phyloP scores from a whole-genome alignment of 2,329 filamentous ascomycete genomes.

The Nigrospora oryzae region DNA sequence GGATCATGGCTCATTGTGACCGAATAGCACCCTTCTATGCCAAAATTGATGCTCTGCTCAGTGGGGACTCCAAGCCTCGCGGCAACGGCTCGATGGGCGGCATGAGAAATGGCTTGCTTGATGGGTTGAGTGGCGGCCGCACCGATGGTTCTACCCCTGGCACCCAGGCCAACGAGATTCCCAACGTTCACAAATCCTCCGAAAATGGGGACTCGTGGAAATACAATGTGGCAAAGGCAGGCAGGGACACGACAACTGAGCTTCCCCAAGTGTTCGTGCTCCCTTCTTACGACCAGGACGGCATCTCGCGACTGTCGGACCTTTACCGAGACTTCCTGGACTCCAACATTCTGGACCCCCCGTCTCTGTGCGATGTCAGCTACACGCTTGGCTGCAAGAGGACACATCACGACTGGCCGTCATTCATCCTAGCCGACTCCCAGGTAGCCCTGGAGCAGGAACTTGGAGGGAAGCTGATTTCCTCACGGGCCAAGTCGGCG shows the following conservation, averaged over 20 bases:
- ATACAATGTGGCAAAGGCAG: not conserved
- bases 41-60: not conserved
- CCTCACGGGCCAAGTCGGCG: slow-evolving; percentile 6
- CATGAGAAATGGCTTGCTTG: no score
- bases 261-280: not conserved
- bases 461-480: not conserved
- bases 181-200: not conserved
- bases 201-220: not conserved
- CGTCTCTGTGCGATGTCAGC: not conserved
- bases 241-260: not conserved
- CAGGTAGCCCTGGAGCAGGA: not conserved
- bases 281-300: not conserved
- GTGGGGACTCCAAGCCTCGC: not conserved
- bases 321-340: not conserved
- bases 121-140: not conserved
- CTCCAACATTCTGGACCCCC: not conserved
- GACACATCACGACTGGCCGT: not conserved
- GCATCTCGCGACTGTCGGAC: not conserved
- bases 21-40: not conserved
- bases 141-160: not conserved
- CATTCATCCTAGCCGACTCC: not conserved
- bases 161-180: not conserved
- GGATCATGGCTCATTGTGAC: not conserved
- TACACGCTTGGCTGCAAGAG: not conserved
- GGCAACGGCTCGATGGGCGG: no score